Evolutionary conservation across 257 asterid genomes (phyloP).

Genomic region (Leptodermis oblonga): DNA sequence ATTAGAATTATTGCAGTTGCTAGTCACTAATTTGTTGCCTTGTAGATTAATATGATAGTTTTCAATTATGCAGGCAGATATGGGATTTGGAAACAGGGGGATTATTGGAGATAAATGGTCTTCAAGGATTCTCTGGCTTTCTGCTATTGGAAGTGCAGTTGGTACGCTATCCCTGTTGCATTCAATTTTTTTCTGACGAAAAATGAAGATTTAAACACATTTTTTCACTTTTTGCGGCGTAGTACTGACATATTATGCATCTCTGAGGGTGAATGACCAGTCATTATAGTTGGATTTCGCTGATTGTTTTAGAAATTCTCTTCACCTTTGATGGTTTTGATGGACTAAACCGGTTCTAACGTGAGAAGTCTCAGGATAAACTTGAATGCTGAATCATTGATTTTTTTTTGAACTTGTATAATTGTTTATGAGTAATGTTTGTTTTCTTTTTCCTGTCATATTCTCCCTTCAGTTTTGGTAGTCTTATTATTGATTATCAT

Average conservation of each 20-base stretch:
- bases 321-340: not conserved
- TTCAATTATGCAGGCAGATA: conserved; percentile 28
- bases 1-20: not conserved
- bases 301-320: not conserved
- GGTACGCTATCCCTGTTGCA: conserved; percentile 36
- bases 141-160: conserved; percentile 81
- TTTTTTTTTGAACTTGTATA: no score
- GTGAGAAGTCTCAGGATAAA: not conserved
- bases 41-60: not conserved
- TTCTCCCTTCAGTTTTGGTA: not conserved
- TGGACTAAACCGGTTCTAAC: not conserved
- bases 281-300: not conserved
- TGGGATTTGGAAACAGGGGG: conserved; percentile 88
- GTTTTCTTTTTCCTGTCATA: not conserved
- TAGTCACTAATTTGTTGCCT: not conserved
- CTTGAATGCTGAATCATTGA: not conserved
- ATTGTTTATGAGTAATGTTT: not conserved
- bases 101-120: conserved; percentile 79
- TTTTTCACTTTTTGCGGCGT: not conserved
- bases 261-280: not conserved
- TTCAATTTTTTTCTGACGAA: not conserved
- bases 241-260: not conserved
- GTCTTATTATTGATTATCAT: not conserved
- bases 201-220: not conserved
- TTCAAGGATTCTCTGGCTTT: conserved; percentile 72